Evolutionary conservation across 805 yeast genomes (phyloP).

Genomic region (Candida insectalens): DNA sequence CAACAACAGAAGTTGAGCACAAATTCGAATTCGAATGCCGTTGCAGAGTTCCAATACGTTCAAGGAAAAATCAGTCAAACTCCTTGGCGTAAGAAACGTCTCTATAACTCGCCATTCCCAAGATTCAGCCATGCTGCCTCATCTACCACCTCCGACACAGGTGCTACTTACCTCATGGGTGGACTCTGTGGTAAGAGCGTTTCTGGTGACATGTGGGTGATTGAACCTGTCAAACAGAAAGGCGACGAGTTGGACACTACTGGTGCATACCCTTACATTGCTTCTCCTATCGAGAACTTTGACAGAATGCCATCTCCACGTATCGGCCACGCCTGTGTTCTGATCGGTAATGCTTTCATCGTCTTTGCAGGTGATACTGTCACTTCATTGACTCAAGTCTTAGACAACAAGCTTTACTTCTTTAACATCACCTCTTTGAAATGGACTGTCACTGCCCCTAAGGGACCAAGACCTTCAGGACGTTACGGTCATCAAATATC

Average conservation of each 20-base stretch:
- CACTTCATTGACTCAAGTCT: constrained; percentile 61
- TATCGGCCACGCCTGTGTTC: constrained; percentile 88
- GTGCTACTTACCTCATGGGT: constrained; percentile 84
- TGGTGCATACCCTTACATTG: constrained; percentile 28
- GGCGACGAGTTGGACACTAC: constrained; percentile 7
- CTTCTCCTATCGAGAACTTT: constrained; percentile 53
- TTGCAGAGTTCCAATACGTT: not conserved
- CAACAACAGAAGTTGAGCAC: not conserved
- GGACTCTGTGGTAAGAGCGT: constrained; percentile 90
- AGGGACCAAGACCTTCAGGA: constrained; percentile 75
- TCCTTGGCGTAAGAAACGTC: constrained; percentile 62
- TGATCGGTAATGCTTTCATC: constrained; percentile 91
- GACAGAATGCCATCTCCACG: constrained; percentile 89
- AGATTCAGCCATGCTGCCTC: constrained; percentile 90
- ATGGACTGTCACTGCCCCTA: constrained; percentile 72
- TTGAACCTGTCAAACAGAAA: constrained; percentile 35
- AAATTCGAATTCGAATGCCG: not conserved
- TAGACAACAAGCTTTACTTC: constrained; percentile 85
- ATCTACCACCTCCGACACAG: constrained; percentile 62
- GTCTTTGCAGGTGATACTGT: constrained; percentile 96
- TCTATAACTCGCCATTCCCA: constrained; percentile 80
- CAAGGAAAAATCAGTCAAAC: constrained; percentile 14
- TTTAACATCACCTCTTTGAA: constrained; percentile 70
- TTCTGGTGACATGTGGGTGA: constrained; percentile 92
- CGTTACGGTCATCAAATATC: constrained; percentile 91